phyloP scores from a whole-genome alignment of 2,329 filamentous ascomycete species.

The Aspergillus jensenii region DNA sequence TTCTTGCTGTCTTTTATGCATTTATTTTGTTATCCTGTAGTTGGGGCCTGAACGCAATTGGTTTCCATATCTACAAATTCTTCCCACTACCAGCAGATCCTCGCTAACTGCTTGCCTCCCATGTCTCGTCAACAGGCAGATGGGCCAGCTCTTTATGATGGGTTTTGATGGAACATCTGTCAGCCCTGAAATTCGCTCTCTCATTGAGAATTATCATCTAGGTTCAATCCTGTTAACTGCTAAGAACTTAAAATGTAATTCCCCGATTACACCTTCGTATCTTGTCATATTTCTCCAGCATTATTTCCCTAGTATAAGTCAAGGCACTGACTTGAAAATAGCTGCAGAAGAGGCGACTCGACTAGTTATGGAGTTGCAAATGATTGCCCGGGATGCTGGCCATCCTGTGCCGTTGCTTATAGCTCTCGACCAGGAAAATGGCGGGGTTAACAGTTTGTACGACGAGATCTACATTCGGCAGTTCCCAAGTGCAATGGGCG shows the following conservation, averaged over 20 bases:
- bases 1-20: background rate
- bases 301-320: background rate
- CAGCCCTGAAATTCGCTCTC: slow-evolving; percentile 60
- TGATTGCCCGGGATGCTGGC: slow-evolving; percentile 84
- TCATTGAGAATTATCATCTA: slow-evolving; percentile 70
- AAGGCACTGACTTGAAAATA: slow-evolving; percentile 45
- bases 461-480: slow-evolving; percentile 95
- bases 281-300: background rate
- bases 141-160: slow-evolving; percentile 65
- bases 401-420: slow-evolving; percentile 88
- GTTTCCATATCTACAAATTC: background rate
- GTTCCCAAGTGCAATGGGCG: slow-evolving; percentile 94
- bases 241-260: slow-evolving; percentile 64
- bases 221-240: slow-evolving; percentile 74
- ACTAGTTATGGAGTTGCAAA: slow-evolving; percentile 88
- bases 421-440: slow-evolving; percentile 95
- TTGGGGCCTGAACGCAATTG: background rate
- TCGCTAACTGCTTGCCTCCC: slow-evolving; percentile 48
- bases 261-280: background rate
- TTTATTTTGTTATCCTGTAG: background rate
- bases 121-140: slow-evolving; percentile 68
- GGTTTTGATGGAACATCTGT: slow-evolving; percentile 66
- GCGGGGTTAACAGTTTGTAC: slow-evolving; percentile 93
- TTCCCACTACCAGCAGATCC: slow-evolving; percentile 14
- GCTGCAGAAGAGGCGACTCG: slow-evolving; percentile 87